Evolutionary conservation across 352 stramenopile species (phyloP).

Genomic region (Pythium insidiosum): DNA sequence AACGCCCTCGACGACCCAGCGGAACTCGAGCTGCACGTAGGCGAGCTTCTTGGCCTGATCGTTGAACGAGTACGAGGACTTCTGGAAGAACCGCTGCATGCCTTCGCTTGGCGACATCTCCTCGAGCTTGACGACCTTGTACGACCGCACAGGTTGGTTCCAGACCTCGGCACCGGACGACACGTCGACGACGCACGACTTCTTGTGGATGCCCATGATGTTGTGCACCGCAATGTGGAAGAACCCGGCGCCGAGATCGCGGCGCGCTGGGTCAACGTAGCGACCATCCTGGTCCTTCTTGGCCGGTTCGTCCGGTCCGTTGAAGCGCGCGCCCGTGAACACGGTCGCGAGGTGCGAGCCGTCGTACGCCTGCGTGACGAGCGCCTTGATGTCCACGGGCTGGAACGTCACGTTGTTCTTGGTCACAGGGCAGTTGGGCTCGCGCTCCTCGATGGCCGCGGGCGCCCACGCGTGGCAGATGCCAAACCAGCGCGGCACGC

Average conservation of each 20-base stretch:
- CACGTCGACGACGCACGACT: conserved; percentile 12
- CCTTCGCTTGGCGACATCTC: conserved; percentile 4
- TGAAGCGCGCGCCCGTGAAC: conserved; percentile 17
- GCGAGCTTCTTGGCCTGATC: conserved; percentile 41
- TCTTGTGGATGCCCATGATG: conserved; percentile 15
- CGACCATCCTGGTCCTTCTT: conserved; percentile 10
- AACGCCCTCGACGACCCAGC: conserved; percentile 46
- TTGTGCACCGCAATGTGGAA: conserved; percentile 17
- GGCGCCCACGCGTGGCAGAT: conserved; percentile 19
- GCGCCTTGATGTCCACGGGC: conserved; percentile 19
- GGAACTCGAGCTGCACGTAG: conserved; percentile 47
- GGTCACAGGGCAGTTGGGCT: conserved; percentile 14
- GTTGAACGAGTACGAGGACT: conserved; percentile 45
- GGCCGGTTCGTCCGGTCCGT: conserved; percentile 6
- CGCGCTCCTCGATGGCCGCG: conserved; percentile 14
- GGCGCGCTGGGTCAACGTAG: conserved; percentile 10
- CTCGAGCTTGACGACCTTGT: conserved; percentile 8
- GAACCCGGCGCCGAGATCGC: conserved; percentile 14
- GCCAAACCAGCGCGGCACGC: conserved; percentile 15
- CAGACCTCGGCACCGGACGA: conserved; percentile 9
- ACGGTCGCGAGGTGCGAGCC: conserved; percentile 12
- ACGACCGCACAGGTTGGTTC: conserved; percentile 15
- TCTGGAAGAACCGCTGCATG: conserved; percentile 5
- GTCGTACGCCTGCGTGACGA: conserved; percentile 19
- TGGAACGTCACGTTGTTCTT: conserved; percentile 17